Evolutionary conservation across 2,329 filamentous ascomycete genomes (phyloP), one percentile per base, ranked within the genome.

Genomic region (Apiospora kogelbergensis): DNA sequence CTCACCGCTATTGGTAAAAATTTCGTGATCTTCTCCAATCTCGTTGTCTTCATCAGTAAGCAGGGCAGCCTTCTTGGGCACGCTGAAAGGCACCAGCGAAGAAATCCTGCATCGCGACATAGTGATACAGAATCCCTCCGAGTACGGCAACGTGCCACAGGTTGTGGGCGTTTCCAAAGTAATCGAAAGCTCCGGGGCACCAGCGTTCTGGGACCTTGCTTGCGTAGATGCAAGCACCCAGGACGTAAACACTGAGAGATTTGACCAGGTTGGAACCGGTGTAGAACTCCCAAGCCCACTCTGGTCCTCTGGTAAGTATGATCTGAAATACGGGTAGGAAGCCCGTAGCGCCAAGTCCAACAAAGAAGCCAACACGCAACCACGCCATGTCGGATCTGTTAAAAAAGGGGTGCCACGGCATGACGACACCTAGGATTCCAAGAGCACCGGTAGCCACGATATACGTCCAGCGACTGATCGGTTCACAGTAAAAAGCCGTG

Each of bases 401-500:
- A 86, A 99, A 99, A 24, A 89, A 91, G 40, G 96, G 96, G 80
- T 97, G 93, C 96, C 96, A 99, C 1, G 96, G 95, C 45, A 99
- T 86, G 72, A 98, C 93, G 72, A 97, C 93, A 68, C 96, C 96
- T 46, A 91, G 93, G 68, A 97, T 82, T 64, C 96, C 96, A 33
- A 99, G 88, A 17, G 91, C 79, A 69, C 93, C 91, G 2, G 96
- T 98, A 65, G 93, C 84, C 53, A 87, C 81, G 84, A 99, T 96
- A 81, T 98, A 99, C 15, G 88, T 85, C 88, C 92, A 96, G 68
- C 95, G 91, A 74, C 92, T 95, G 63, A 92, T 76, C 3, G 96
- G 95, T 76, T 99, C 96, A 83, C 96, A 98, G 84, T 99, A 99
- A 81, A 99, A 99, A 30, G 95, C 96, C 0, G 96, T 98, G 83